Evolutionary conservation across 2,329 filamentous ascomycete genomes (phyloP), one percentile per base, ranked within the genome.

Genomic region (Aspergillus aculeatus): DNA sequence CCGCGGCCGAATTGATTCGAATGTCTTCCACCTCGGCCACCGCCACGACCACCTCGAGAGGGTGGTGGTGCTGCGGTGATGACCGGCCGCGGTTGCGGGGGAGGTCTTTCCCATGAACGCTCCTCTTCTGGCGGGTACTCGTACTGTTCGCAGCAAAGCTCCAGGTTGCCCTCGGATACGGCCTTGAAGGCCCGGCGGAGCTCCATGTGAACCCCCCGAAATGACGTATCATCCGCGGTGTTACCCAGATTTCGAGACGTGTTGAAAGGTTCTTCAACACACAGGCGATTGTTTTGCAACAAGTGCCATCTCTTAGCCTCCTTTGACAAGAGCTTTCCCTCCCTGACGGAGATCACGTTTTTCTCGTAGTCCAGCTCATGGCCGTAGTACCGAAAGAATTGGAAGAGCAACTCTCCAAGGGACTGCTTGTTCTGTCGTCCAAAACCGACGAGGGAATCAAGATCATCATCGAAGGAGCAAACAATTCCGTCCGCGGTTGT

Each of bases 201-300:
- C 77, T 99, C 95, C 66, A 92, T 77, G 73, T 99, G 95, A 31
- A 99, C 84, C 1, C 95, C 95, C 54, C 90, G 86, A 77, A 96
- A 97, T 0, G 95, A 94, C 48, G 91, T 96, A 73, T 96, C 93
- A 72, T 99, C 95, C 9, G 92, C 95, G 2, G 95, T 98, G 69
- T 99, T 99, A 47, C 93, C 95, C 50, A 99, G 82, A 73, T 99
- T 99, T 47, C 95, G 86, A 38, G 84, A 83, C 4, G 84, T 89
- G 69, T 96, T 99, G 81, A 99, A 99, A 0, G 95, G 95, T 74
- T 99, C 95, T 73, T 99, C 95, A 11, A 99, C 91, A 73, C 94
- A 97, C 32, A 99, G 83, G 63, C 90, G 87, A 69, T 96, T 95
- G 70, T 93, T 92, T 59, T 89, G 80, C 38, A 85, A 82, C 54